These are phyloP conservation scores for Laetiporus sulphureus DNA, from an alignment of 1,284 basidiomycete species.

Conservation along the genomic window DNA sequence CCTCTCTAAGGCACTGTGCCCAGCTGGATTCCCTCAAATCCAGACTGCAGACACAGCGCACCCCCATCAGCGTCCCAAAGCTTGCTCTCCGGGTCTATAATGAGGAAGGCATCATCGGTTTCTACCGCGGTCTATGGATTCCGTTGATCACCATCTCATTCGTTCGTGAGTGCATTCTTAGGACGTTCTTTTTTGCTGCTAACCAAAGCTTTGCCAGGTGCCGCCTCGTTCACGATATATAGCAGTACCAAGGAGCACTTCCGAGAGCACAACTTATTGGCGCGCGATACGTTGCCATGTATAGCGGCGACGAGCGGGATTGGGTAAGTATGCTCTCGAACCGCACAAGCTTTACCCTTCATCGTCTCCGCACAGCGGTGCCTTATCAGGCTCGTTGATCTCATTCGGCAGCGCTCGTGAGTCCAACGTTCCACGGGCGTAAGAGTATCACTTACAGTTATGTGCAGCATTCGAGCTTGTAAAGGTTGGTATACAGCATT, in stretches of 20 bases:
- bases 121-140: slow-evolving; percentile 88
- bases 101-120: slow-evolving; percentile 90
- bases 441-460: background rate
- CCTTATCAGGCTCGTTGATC: slow-evolving; percentile 78
- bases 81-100: slow-evolving; percentile 72
- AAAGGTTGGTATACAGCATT: slow-evolving; percentile 54
- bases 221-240: slow-evolving; percentile 92
- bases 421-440: slow-evolving; percentile 27
- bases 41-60: slow-evolving; percentile 81
- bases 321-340: slow-evolving; percentile 23
- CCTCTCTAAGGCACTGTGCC: no score
- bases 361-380: slow-evolving; percentile 40
- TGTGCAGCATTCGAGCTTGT: slow-evolving; percentile 86
- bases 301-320: slow-evolving; percentile 72
- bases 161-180: slow-evolving; percentile 65
- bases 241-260: slow-evolving; percentile 82
- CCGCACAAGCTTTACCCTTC: no score
- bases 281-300: slow-evolving; percentile 54
- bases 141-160: slow-evolving; percentile 96
- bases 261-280: slow-evolving; percentile 53
- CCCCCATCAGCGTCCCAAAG: slow-evolving; percentile 64
- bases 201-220: slow-evolving; percentile 39
- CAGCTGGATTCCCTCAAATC: slow-evolving; percentile 89
- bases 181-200: slow-evolving; percentile 8
- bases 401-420: slow-evolving; percentile 79